Evolutionary conservation across 768 basidiomycete species (phyloP).

Genomic region (Boletus speciosus): DNA sequence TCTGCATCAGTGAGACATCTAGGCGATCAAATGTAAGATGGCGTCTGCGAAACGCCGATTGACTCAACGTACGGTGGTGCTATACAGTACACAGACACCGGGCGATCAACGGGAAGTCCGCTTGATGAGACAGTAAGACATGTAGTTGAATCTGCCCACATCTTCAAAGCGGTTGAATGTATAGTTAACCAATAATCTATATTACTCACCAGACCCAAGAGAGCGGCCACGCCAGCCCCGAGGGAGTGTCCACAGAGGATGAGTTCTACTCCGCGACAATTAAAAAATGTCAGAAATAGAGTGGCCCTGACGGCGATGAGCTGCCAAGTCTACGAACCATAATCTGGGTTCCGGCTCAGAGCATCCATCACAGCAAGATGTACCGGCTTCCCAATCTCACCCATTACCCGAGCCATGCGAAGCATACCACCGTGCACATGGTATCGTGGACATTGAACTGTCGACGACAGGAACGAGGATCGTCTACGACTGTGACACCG

Average conservation of each 20-base stretch:
- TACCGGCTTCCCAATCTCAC: slow-evolving; percentile 69
- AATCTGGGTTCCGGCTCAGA: slow-evolving; percentile 62
- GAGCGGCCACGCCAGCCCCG: slow-evolving; percentile 75
- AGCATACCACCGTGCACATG: slow-evolving; percentile 81
- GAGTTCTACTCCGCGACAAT: slow-evolving; percentile 43
- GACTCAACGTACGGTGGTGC: slow-evolving; percentile 63
- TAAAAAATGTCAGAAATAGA: slow-evolving; percentile 1
- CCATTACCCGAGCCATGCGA: slow-evolving; percentile 77
- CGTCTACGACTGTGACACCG: slow-evolving; percentile 23
- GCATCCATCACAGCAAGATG: slow-evolving; percentile 72
- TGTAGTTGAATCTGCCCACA: slow-evolving; percentile 82
- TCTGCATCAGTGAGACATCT: slow-evolving; percentile 63
- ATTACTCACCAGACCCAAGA: slow-evolving; percentile 63
- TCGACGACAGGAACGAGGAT: slow-evolving; percentile 21
- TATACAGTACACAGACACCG: slow-evolving; percentile 74
- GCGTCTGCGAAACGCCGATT: neutral
- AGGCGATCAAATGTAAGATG: neutral
- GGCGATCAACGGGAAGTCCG: slow-evolving; percentile 63
- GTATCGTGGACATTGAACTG: slow-evolving; percentile 36
- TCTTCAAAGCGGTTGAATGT: slow-evolving; percentile 38
- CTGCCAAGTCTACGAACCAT: slow-evolving; percentile 48
- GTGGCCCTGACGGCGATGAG: neutral
- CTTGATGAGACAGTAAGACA: slow-evolving; percentile 66
- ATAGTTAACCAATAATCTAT: neutral
- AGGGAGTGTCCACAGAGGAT: slow-evolving; percentile 82